phyloP scores from a whole-genome alignment of 1,139 yeast genomes.

The Chernovozyma sophiae-reginae region DNA sequence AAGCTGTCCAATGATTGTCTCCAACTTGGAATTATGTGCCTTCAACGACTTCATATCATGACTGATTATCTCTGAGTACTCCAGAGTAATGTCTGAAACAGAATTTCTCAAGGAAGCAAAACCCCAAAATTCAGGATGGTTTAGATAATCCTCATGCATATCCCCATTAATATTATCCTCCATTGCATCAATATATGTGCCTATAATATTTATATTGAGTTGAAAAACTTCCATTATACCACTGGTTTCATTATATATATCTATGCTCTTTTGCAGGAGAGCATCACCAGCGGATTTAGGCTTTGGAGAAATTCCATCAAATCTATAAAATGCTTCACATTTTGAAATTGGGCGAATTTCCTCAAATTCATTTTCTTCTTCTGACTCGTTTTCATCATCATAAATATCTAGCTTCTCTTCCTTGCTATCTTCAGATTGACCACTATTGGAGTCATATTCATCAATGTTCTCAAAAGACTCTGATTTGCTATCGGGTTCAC shows the following conservation, averaged over 20 bases:
- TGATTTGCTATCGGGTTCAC: not conserved
- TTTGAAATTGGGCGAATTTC: not conserved
- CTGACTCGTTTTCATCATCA: not conserved
- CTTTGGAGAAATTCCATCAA: slow-evolving; percentile 1
- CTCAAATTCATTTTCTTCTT: not conserved
- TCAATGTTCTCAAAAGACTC: not conserved
- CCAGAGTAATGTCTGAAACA: slow-evolving; percentile 1
- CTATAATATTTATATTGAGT: slow-evolving; percentile 12
- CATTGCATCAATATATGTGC: slow-evolving; percentile 7
- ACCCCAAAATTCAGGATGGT: slow-evolving; percentile 7
- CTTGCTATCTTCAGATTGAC: not conserved
- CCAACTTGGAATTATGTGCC: not conserved
- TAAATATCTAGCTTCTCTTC: not conserved
- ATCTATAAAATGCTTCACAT: slow-evolving; percentile 1
- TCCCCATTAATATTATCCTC: slow-evolving; percentile 7
- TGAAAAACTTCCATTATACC: slow-evolving; percentile 16
- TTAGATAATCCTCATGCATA: slow-evolving; percentile 4
- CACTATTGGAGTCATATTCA: not conserved
- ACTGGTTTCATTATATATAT: slow-evolving; percentile 16
- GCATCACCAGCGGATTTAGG: not conserved
- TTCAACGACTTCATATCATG: not conserved
- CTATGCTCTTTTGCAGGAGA: slow-evolving; percentile 10
- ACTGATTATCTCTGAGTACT: slow-evolving; percentile 2
- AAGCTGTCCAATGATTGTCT: slow-evolving; percentile 1
- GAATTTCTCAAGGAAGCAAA: slow-evolving; percentile 1